phyloP scores from a whole-genome alignment of 257 asterid genomes.

The Primulina huaijiensis region DNA sequence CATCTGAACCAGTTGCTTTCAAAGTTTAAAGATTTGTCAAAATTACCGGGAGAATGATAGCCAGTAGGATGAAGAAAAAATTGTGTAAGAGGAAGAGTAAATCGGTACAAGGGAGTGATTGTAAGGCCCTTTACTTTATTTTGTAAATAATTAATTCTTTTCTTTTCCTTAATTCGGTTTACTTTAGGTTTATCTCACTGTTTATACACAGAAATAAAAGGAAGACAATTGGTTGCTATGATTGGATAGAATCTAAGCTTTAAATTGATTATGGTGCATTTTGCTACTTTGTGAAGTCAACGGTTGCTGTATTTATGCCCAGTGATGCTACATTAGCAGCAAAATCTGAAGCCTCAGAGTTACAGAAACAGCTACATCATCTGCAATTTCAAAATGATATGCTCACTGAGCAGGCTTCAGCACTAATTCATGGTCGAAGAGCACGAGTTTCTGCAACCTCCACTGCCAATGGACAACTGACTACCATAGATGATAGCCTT shows the following conservation, averaged over 20 bases:
- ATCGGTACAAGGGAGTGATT: conserved; percentile 2
- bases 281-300: conserved; percentile 30
- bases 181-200: conserved; percentile 2
- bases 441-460: conserved; percentile 94
- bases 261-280: conserved; percentile 19
- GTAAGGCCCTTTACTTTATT: background rate
- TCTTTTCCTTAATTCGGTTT: conserved; percentile 3
- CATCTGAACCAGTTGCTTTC: conserved; percentile 6
- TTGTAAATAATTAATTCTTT: conserved; percentile 5
- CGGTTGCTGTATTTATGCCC: conserved; percentile 27
- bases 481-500: conserved; percentile 75
- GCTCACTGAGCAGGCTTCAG: conserved; percentile 54
- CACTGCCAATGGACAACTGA: conserved; percentile 72
- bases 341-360: conserved; percentile 83
- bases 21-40: conserved; percentile 6
- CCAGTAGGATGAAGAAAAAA: conserved; percentile 7
- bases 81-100: background rate
- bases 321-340: conserved; percentile 89
- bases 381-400: background rate
- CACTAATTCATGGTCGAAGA: conserved; percentile 93
- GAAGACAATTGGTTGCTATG: background rate
- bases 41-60: conserved; percentile 2
- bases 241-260: conserved; percentile 10
- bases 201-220: background rate
- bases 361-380: conserved; percentile 30